A percentile compares a stretch with the other conserved stretches of the same genome.
Conservation (phyloP, 805 yeast species). For the Barnettozyma salicaria region DNA sequence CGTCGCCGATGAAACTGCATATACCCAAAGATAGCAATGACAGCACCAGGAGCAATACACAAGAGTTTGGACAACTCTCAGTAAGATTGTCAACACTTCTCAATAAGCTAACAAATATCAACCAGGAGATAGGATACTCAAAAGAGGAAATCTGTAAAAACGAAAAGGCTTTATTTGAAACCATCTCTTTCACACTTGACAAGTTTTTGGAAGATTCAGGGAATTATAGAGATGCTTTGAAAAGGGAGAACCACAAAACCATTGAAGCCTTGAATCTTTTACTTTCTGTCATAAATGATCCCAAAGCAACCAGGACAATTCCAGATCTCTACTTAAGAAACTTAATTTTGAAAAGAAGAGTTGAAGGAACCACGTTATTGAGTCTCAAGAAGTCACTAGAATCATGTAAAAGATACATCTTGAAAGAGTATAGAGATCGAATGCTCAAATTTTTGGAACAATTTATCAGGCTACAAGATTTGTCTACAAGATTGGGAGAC, state of each 20-base stretch:
- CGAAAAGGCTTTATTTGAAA: constrained; percentile 43
- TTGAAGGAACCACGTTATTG: constrained; percentile 29
- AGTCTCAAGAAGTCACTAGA: constrained; percentile 29
- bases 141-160: constrained; percentile 42
- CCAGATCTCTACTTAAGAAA: constrained; percentile 38
- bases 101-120: constrained; percentile 39
- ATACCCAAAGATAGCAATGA: constrained; percentile 3
- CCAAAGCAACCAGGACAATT: constrained; percentile 33
- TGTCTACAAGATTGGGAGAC: constrained; percentile 11
- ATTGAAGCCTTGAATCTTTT: constrained; percentile 27
- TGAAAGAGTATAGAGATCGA: constrained; percentile 28
- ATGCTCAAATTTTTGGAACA: constrained; percentile 21
- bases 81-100: constrained; percentile 19
- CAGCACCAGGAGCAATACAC: constrained; percentile 6
- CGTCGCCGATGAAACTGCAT: constrained; percentile 24
- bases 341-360: constrained; percentile 23
- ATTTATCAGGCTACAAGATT: constrained; percentile 5
- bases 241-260: constrained; percentile 25
- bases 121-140: constrained; percentile 51
- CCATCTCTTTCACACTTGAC: constrained; percentile 43
- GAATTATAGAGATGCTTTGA: constrained; percentile 30
- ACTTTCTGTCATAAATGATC: constrained; percentile 30
- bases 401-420: constrained; percentile 28
- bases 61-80: constrained; percentile 16
- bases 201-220: constrained; percentile 35